A percentile compares a stretch with the other conserved stretches of the same genome.
Conservation (phyloP, 495 filamentous ascomycete species). For the Entonaema liquescens region DNA sequence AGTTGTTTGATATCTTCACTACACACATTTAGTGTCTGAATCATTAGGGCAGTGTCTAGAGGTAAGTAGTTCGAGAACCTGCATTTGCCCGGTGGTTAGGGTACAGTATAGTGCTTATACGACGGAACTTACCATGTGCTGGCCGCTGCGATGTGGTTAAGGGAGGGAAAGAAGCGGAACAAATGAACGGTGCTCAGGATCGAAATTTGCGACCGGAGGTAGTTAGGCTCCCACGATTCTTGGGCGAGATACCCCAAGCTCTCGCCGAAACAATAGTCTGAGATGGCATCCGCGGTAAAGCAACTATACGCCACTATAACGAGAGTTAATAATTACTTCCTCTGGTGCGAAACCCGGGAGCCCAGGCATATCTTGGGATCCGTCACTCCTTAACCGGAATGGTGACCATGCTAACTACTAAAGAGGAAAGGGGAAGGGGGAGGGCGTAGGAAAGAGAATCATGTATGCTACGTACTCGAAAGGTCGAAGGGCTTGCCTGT, state of each 20-base stretch:
- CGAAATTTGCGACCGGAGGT: conserved; percentile 14
- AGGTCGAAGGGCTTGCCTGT: conserved; percentile 8
- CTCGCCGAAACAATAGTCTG: conserved; percentile 39
- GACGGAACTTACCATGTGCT: conserved; percentile 8
- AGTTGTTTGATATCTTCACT: not conserved
- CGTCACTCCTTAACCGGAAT: not conserved
- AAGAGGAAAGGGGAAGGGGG: no score
- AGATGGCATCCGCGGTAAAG: conserved; percentile 39
- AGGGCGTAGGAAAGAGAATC: not conserved
- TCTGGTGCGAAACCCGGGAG: not conserved
- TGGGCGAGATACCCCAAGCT: conserved; percentile 32
- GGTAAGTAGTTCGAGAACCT: conserved; percentile 24
- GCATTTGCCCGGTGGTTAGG: not conserved
- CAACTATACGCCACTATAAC: conserved; percentile 27
- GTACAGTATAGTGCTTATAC: not conserved
- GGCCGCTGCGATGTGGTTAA: conserved; percentile 1
- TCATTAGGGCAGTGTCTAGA: not conserved
- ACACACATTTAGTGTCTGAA: conserved; percentile 27
- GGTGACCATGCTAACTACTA: not conserved
- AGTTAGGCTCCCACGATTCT: conserved; percentile 34
- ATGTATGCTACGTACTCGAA: not conserved
- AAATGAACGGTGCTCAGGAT: conserved; percentile 4
- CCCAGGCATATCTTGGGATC: not conserved
- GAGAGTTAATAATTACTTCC: not conserved
- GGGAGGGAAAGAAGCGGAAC: conserved; percentile 32